These are phyloP conservation scores for Irpex sp. DNA, from an alignment of 1,284 basidiomycete genomes.

Conservation along the genomic window DNA sequence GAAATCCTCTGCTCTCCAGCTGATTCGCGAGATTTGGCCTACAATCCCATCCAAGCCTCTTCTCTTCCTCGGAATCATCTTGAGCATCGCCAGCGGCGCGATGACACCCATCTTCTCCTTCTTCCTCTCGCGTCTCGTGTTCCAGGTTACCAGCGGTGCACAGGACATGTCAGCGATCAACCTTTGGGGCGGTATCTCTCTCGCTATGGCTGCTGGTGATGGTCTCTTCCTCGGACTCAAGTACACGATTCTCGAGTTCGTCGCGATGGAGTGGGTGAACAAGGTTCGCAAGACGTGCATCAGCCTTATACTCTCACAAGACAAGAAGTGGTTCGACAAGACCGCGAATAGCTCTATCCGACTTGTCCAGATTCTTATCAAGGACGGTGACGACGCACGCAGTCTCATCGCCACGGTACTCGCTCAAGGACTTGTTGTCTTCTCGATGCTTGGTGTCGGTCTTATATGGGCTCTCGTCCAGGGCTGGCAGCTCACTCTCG, in stretches of 20 bases:
- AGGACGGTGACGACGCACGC: constrained; percentile 90
- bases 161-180: constrained; percentile 66
- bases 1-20: constrained; percentile 38
- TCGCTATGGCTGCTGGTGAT: constrained; percentile 74
- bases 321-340: constrained; percentile 89
- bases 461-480: constrained; percentile 84
- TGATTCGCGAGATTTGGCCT: constrained; percentile 63
- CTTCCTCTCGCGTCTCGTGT: constrained; percentile 81
- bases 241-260: constrained; percentile 74
- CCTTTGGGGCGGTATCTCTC: constrained; percentile 60
- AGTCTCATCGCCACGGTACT: constrained; percentile 75
- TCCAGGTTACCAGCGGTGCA: constrained; percentile 73
- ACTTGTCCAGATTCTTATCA: constrained; percentile 81
- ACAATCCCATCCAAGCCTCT: constrained; percentile 75
- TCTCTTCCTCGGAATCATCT: constrained; percentile 64
- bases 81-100: constrained; percentile 70
- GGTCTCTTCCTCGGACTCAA: constrained; percentile 73
- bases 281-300: constrained; percentile 61
- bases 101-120: constrained; percentile 92
- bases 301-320: constrained; percentile 69
- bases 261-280: constrained; percentile 77
- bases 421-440: constrained; percentile 70
- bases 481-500: constrained; percentile 94
- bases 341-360: constrained; percentile 58
- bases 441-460: constrained; percentile 80